Evolutionary conservation across 192 early-diverging fungal species (phyloP).

Genomic region (Gigaspora rosea): DNA sequence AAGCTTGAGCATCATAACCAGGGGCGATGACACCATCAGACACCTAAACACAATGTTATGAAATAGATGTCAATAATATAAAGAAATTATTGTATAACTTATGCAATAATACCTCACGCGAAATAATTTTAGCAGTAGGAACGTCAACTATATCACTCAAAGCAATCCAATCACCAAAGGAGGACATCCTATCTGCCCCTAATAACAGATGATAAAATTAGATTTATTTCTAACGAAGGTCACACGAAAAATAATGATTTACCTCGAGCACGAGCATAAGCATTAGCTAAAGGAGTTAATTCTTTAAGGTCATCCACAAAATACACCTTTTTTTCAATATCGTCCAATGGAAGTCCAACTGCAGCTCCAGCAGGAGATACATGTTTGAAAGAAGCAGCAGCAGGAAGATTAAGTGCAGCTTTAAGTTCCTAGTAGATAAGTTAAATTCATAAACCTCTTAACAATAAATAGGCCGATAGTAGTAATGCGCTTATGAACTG

Average conservation of each 20-base stretch:
- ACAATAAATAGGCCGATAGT: no score
- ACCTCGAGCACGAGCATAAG: constrained; percentile 92
- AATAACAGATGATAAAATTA: not conserved
- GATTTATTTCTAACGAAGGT: not conserved
- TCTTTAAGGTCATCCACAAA: constrained; percentile 83
- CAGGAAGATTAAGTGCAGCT: no score
- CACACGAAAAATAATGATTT: not conserved
- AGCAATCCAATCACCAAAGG: constrained; percentile 65
- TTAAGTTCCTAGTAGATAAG: constrained; percentile 69
- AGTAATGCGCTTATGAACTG: no score
- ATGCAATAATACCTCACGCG: constrained; percentile 65
- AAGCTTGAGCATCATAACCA: no score
- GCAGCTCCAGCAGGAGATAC: constrained; percentile 98
- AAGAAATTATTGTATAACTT: no score
- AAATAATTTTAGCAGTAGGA: constrained; percentile 93
- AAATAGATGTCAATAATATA: no score
- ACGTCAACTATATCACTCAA: constrained; percentile 78
- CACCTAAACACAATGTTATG: no score
- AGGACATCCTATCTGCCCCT: constrained; percentile 97
- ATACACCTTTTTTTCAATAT: constrained; percentile 86
- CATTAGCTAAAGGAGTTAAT: constrained; percentile 47
- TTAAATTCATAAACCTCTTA: no score
- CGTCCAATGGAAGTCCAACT: constrained; percentile 78
- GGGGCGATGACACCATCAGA: no score
- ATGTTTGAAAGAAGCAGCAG: constrained; percentile 78